Evolutionary conservation across 228 moss, liverwort and hornwort genomes (phyloP).

Genomic region (Sphagnum fallax): DNA sequence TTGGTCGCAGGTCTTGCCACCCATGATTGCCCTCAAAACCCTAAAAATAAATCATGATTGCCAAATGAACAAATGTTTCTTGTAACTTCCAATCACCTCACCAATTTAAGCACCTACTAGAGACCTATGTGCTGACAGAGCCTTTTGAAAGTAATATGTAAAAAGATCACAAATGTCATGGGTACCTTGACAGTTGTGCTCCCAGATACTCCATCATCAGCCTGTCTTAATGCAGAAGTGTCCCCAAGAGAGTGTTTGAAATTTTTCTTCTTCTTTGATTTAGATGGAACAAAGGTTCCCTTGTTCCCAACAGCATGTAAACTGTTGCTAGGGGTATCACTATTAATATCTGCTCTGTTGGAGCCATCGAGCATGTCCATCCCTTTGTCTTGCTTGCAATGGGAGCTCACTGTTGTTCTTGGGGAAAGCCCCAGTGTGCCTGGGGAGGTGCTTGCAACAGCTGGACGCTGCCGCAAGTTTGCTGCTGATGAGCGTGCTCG

Average conservation of each 20-base stretch:
- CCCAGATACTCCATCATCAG: constrained; percentile 42
- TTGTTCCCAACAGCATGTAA: constrained; percentile 23
- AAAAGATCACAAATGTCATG: background rate
- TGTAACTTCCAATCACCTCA: too few species aligned
- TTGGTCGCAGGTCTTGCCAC: constrained; percentile 25
- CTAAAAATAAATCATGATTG: background rate
- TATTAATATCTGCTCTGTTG: constrained; percentile 11
- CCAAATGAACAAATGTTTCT: background rate
- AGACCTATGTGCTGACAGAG: too few species aligned
- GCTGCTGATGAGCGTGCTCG: constrained; percentile 66
- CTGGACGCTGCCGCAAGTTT: constrained; percentile 48
- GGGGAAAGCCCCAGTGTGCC: constrained; percentile 9
- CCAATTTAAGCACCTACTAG: too few species aligned
- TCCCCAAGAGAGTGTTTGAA: constrained; percentile 46
- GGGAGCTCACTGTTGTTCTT: constrained; percentile 11
- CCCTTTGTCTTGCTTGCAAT: constrained; percentile 17
- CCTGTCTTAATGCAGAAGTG: constrained; percentile 23
- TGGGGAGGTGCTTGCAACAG: constrained; percentile 40
- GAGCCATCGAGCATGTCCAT: constrained; percentile 16
- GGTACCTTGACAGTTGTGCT: constrained; percentile 48
- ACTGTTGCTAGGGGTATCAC: constrained; percentile 19
- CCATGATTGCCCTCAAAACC: constrained; percentile 13
- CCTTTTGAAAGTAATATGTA: too few species aligned
- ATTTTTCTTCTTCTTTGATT: constrained; percentile 70
- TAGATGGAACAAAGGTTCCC: constrained; percentile 26